Evolutionary conservation across 1,284 basidiomycete species (phyloP).

Genomic region (Cutaneotrichosporon sp.): DNA sequence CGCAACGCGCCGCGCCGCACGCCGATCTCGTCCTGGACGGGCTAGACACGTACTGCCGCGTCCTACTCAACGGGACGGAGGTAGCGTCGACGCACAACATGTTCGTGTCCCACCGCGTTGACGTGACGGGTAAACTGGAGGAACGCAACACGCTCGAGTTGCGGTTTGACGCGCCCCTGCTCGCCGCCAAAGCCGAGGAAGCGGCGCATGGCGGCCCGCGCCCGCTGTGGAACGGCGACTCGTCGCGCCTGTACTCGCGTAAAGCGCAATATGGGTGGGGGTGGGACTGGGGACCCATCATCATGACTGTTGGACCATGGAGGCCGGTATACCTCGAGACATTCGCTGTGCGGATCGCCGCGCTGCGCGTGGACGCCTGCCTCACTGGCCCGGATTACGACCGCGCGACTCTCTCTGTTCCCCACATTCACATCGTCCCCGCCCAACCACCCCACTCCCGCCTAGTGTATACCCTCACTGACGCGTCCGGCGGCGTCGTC

Average conservation of each 20-base stretch:
- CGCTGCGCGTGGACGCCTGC: constrained; percentile 54
- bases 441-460: constrained; percentile 1
- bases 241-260: constrained; percentile 74
- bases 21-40: constrained; percentile 79
- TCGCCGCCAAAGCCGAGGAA: constrained; percentile 54
- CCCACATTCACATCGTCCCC: constrained; percentile 8
- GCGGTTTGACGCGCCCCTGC: constrained; percentile 68
- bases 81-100: constrained; percentile 66
- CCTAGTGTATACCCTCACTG: constrained; percentile 12
- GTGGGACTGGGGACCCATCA: constrained; percentile 55
- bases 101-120: constrained; percentile 64
- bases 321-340: constrained; percentile 57
- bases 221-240: constrained; percentile 66
- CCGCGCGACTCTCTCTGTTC: not conserved
- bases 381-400: constrained; percentile 6
- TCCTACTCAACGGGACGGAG: constrained; percentile 63
- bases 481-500: constrained; percentile 19
- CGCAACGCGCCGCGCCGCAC: constrained; percentile 49
- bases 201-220: constrained; percentile 35
- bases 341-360: constrained; percentile 60
- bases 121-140: constrained; percentile 55
- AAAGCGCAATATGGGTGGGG: constrained; percentile 72
- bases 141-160: constrained; percentile 66
- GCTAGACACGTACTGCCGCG: constrained; percentile 73
- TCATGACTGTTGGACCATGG: constrained; percentile 49